These are phyloP conservation scores for Neurospora sp. DNA, from an alignment of 495 filamentous ascomycete species.

Conservation along the genomic window DNA sequence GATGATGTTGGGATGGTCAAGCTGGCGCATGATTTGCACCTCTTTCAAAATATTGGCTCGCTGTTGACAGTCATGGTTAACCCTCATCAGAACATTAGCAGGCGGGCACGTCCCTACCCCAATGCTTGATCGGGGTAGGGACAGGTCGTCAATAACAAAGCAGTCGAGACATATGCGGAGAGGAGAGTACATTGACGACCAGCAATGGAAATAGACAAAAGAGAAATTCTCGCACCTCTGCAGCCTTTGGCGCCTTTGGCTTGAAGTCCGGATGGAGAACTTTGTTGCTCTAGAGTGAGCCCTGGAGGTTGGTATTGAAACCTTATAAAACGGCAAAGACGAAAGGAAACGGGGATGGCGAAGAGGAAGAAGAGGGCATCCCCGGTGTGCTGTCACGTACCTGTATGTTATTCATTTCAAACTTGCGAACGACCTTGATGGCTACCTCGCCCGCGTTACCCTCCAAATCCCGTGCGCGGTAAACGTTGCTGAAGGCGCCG, in stretches of 20 bases:
- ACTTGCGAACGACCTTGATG: slow-evolving; percentile 98
- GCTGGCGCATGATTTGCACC: slow-evolving; percentile 94
- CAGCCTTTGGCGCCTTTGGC: slow-evolving; percentile 74
- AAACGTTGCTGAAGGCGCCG: slow-evolving; percentile 98
- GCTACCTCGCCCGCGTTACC: slow-evolving; percentile 71
- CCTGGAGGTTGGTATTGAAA: slow-evolving; percentile 34
- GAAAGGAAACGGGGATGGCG: slow-evolving; percentile 10
- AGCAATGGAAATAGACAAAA: slow-evolving; percentile 20
- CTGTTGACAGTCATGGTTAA: slow-evolving; percentile 35
- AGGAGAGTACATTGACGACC: slow-evolving; percentile 4
- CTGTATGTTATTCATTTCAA: slow-evolving; percentile 96
- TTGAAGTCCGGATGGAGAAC: slow-evolving; percentile 92
- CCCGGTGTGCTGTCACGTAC: slow-evolving; percentile 47
- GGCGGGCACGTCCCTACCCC: neutral
- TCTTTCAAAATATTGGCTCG: slow-evolving; percentile 96
- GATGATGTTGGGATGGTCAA: slow-evolving; percentile 93
- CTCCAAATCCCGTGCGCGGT: slow-evolving; percentile 66
- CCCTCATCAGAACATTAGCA: neutral
- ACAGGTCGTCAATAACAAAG: slow-evolving; percentile 1
- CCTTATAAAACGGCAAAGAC: slow-evolving; percentile 10
- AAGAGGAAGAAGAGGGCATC: slow-evolving; percentile 22
- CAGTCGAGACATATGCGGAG: slow-evolving; percentile 1
- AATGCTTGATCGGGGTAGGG: slow-evolving; percentile 10
- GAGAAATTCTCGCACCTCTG: slow-evolving; percentile 77
- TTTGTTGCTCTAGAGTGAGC: slow-evolving; percentile 57